These are phyloP conservation scores for Conringia planisiliqua DNA, from an alignment of 345 rosid genomes.

Conservation along the genomic window DNA sequence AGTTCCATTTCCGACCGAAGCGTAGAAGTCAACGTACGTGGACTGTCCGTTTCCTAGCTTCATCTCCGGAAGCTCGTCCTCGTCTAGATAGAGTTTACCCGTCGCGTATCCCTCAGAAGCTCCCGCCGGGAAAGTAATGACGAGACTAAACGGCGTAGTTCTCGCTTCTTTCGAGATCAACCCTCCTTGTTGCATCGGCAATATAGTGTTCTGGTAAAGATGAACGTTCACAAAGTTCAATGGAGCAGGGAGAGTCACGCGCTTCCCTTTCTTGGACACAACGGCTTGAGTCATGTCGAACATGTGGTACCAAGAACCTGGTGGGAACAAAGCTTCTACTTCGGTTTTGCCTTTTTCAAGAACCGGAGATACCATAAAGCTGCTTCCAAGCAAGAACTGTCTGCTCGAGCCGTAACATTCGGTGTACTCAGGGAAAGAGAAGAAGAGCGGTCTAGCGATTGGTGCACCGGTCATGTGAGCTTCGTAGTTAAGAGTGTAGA, in stretches of 20 bases:
- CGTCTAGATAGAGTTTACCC: conserved; percentile 67
- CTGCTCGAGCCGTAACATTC: conserved; percentile 75
- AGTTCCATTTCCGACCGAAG: conserved; percentile 50
- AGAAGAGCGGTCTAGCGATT: conserved; percentile 95
- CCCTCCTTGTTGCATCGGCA: conserved; percentile 96
- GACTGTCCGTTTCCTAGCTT: conserved; percentile 69
- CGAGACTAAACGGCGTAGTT: conserved; percentile 73
- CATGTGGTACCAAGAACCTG: conserved; percentile 86
- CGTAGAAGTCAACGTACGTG: conserved; percentile 58
- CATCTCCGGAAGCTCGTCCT: conserved; percentile 94
- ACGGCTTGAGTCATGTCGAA: conserved; percentile 64
- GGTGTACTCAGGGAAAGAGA: conserved; percentile 68
- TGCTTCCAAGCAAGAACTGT: conserved; percentile 85
- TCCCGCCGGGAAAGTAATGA: conserved; percentile 74
- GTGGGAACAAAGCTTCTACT: conserved; percentile 82
- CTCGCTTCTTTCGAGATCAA: conserved; percentile 77
- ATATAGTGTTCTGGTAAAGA: conserved; percentile 68
- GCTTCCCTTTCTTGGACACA: conserved; percentile 47
- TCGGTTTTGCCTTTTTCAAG: conserved; percentile 66
- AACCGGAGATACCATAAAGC: conserved; percentile 93
- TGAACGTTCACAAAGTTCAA: conserved; percentile 80
- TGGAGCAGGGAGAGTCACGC: conserved; percentile 69
- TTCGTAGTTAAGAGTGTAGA: conserved; percentile 80
- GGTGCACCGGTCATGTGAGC: conserved; percentile 81
- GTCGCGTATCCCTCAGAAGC: conserved; percentile 60